Evolutionary conservation across 2,329 filamentous ascomycete species (phyloP).

Genomic region (Thelonectria blattea): DNA sequence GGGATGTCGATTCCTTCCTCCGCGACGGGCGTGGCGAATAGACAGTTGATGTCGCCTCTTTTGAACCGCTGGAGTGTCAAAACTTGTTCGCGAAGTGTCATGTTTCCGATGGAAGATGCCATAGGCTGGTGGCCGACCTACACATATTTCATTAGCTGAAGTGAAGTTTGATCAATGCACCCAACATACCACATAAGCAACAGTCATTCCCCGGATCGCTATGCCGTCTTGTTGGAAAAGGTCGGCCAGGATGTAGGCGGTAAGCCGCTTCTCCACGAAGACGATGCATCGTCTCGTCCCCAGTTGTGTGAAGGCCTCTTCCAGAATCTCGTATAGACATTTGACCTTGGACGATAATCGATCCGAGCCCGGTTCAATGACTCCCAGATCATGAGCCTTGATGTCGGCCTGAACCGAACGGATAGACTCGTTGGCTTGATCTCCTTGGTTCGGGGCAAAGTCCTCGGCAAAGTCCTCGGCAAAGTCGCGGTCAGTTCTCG

Average conservation of each 20-base stretch:
- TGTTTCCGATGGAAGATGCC: slow-evolving; percentile 60
- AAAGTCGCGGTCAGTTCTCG: slow-evolving; percentile 53
- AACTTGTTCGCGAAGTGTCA: slow-evolving; percentile 77
- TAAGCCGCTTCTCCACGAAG: slow-evolving; percentile 81
- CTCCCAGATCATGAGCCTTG: slow-evolving; percentile 53
- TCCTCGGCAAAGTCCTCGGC: slow-evolving; percentile 23
- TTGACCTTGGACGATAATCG: slow-evolving; percentile 76
- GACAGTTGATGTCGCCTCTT: slow-evolving; percentile 63
- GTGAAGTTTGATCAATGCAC: background rate
- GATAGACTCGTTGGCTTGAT: slow-evolving; percentile 62
- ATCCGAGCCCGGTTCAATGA: slow-evolving; percentile 38
- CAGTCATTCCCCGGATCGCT: slow-evolving; percentile 62
- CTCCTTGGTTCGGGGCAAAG: slow-evolving; percentile 36
- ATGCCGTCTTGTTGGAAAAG: slow-evolving; percentile 66
- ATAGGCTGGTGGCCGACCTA: slow-evolving; percentile 40
- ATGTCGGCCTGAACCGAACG: slow-evolving; percentile 64
- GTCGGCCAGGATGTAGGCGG: slow-evolving; percentile 74
- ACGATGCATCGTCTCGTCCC: slow-evolving; percentile 70
- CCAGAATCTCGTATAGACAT: slow-evolving; percentile 65
- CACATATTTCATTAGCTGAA: background rate
- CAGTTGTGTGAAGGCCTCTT: slow-evolving; percentile 68
- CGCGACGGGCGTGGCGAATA: slow-evolving; percentile 70
- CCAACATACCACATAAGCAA: slow-evolving; percentile 65
- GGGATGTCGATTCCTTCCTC: slow-evolving; percentile 74
- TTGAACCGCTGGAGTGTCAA: slow-evolving; percentile 71